Evolutionary conservation across 345 rosid species (phyloP).

Genomic region (Citrus medica): DNA sequence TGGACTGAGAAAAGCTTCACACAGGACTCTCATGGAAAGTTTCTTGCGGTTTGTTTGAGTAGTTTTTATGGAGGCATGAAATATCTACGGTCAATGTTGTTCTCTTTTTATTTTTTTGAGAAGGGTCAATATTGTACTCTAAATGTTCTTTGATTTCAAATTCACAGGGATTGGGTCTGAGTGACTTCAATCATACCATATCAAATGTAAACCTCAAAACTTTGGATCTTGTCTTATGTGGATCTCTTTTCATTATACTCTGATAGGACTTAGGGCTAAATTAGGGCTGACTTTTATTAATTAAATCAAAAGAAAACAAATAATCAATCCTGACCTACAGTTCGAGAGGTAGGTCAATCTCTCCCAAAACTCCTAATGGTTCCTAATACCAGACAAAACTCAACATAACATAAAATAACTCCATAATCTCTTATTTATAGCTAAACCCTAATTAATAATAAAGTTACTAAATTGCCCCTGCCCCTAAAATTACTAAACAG

Average conservation of each 20-base stretch:
- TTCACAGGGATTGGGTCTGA: not conserved
- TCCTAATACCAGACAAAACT: too few relatives aligned
- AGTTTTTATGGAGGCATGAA: not conserved
- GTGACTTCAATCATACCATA: not conserved
- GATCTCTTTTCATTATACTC: not conserved
- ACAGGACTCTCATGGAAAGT: not conserved
- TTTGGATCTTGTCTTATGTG: not conserved
- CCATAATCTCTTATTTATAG: too few relatives aligned
- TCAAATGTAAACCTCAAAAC: not conserved
- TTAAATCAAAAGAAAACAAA: too few relatives aligned
- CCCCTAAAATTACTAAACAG: too few relatives aligned
- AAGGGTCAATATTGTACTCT: not conserved
- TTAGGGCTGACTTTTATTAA: too few relatives aligned
- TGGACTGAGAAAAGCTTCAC: conserved; percentile 1
- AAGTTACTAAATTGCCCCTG: too few relatives aligned
- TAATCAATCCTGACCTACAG: too few relatives aligned
- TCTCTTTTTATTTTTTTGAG: not conserved
- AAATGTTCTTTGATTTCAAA: not conserved
- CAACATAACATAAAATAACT: too few relatives aligned
- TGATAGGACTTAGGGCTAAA: too few relatives aligned
- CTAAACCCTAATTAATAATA: too few relatives aligned
- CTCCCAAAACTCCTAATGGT: too few relatives aligned
- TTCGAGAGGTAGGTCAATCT: too few relatives aligned
- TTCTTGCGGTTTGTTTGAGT: not conserved
- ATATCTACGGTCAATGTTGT: not conserved